Base-by-base conservation (phyloP, 495 filamentous ascomycete species). In the Aspergillus diversus region DNA sequence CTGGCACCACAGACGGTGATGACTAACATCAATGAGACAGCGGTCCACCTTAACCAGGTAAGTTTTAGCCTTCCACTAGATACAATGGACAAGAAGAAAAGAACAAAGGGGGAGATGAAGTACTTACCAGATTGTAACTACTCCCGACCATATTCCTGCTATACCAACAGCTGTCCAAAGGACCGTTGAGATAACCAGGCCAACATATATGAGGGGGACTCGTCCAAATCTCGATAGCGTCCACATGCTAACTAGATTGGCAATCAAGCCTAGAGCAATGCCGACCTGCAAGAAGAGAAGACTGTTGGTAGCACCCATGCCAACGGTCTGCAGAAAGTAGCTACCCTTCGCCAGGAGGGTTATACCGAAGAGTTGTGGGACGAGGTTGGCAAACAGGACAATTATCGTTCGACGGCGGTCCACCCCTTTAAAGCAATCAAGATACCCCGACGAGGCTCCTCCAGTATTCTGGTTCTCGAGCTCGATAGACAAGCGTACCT, bases 371-470 rank as follows among this genome's bases (percentile, higher is more conserved):
- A 76, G 48, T 7, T 69, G 63, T 0, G 76, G 73, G 2, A 76
- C 33, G 3, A 70, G 34, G 8, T 64, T 71, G 0, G 72, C 76
- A 57, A 81, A 80, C 16, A 78, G 71, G 3, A 78, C 74, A 52
- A 85, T 81, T 55, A 78, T 60, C 5, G 84, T 85, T 13, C 82
- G 73, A 3, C 78, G 73, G 6, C 69, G 68, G 49, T 84, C 75
- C 7, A 72, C 70, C 32, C 81, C 81, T 12, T 64, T 63, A 64
- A 81, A 81, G 42, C 81, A 79, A 37, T 84, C 82, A 0, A 72
- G 21, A 53, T 79, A 77, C 16, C 48, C 75, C 9, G 77, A 69
- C 0, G 43, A 33, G 16, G 35, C 33, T 13, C 63, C 43, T 2
- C 33, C 48, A 4, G 49, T 59, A 35, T 66, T 59, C n/a, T 72